phyloP scores from a whole-genome alignment of 1,284 basidiomycete species.

The Trichosporon sp. region DNA sequence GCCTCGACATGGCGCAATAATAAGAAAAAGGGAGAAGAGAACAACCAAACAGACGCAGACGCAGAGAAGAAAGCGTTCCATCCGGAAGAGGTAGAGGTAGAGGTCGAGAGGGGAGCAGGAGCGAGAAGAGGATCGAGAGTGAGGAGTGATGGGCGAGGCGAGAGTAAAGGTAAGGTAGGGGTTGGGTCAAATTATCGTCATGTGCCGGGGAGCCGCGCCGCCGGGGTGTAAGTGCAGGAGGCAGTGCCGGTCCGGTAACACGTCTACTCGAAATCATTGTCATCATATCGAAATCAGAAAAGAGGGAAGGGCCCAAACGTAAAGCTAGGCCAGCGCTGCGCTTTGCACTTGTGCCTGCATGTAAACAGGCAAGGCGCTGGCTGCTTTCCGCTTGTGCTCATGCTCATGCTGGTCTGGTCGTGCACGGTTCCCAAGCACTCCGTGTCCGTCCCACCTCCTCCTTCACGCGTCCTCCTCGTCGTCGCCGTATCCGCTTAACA shows the following conservation, averaged over 20 bases:
- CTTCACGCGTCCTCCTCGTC: neutral
- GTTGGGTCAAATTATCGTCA: neutral
- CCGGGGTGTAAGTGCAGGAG: no score
- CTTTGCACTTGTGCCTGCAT: no score
- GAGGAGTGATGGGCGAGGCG: no score
- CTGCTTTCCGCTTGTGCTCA: neutral
- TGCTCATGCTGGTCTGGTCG: neutral
- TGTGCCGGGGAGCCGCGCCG: neutral
- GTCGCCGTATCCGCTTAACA: constrained; percentile 23
- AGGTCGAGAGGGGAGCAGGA: neutral
- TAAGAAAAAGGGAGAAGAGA: neutral
- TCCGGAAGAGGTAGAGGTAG: neutral
- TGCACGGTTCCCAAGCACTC: neutral
- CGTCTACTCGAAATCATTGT: neutral
- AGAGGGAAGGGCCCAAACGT: neutral
- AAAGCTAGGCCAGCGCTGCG: no score
- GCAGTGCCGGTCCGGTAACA: no score
- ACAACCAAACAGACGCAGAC: neutral
- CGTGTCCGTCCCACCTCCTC: neutral
- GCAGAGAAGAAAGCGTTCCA: neutral
- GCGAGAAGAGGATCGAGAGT: no score
- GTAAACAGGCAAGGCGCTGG: no score
- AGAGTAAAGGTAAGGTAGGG: no score
- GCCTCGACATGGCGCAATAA: constrained; percentile 11
- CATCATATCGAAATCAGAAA: neutral